Conservation (phyloP, 2,329 filamentous ascomycete species). For the Graphiopsis chlorocephala region DNA sequence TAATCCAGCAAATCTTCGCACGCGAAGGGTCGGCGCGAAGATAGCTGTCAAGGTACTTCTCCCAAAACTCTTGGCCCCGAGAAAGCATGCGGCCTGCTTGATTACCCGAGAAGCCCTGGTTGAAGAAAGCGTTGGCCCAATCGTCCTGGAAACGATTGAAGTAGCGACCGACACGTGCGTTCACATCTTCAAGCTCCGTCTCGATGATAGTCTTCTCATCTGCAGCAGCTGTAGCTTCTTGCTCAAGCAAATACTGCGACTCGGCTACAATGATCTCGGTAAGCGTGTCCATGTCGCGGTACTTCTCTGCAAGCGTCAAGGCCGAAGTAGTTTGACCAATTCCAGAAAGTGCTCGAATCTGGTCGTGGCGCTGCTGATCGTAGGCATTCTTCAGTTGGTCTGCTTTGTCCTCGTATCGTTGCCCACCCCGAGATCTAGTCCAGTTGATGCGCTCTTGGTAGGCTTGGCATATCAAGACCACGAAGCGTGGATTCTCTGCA, state of each 20-base stretch:
- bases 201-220: slow-evolving; percentile 39
- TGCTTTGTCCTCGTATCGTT: slow-evolving; percentile 49
- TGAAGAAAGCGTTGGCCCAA: slow-evolving; percentile 76
- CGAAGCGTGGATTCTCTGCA: slow-evolving; percentile 51
- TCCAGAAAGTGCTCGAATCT: slow-evolving; percentile 41
- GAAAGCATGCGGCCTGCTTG: slow-evolving; percentile 59
- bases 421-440: slow-evolving; percentile 52
- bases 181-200: slow-evolving; percentile 45
- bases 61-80: slow-evolving; percentile 62
- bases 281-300: slow-evolving; percentile 61
- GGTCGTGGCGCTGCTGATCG: slow-evolving; percentile 41
- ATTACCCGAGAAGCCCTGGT: slow-evolving; percentile 67
- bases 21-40: slow-evolving; percentile 69
- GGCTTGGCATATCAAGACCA: slow-evolving; percentile 57
- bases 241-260: slow-evolving; percentile 36
- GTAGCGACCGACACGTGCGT: slow-evolving; percentile 44
- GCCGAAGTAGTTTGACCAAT: slow-evolving; percentile 58
- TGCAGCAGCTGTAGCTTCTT: slow-evolving; percentile 19
- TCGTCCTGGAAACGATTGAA: slow-evolving; percentile 64
- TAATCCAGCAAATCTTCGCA: slow-evolving; percentile 88
- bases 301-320: slow-evolving; percentile 60
- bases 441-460: slow-evolving; percentile 60
- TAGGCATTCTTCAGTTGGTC: slow-evolving; percentile 43
- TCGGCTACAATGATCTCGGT: slow-evolving; percentile 52
- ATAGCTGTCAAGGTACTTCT: slow-evolving; percentile 71